Evolutionary conservation across 106 monocot genomes (phyloP).

Genomic region (Phalaenopsis equestris): DNA sequence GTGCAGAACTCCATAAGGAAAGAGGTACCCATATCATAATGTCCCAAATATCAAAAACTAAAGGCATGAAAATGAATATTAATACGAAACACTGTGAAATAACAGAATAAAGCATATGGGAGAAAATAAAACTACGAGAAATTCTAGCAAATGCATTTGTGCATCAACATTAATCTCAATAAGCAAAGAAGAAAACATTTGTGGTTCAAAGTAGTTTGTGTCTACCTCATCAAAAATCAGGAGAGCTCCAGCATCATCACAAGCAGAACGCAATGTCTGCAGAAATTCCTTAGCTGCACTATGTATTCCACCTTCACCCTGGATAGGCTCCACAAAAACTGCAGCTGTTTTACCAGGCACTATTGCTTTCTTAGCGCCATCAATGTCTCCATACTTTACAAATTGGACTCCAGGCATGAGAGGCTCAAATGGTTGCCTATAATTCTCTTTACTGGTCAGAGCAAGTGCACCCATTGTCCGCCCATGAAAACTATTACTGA

Average conservation of each 20-base stretch:
- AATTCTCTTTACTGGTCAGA: constrained; percentile 82
- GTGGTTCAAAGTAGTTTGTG: not conserved
- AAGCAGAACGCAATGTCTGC: constrained; percentile 42
- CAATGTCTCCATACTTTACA: constrained; percentile 75
- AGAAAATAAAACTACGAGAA: not conserved
- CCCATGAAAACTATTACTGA: constrained; percentile 84
- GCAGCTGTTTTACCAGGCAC: constrained; percentile 67
- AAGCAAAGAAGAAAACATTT: not conserved
- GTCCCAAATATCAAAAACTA: not conserved
- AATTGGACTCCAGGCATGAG: constrained; percentile 89
- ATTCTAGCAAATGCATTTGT: not conserved
- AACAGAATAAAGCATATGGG: not conserved
- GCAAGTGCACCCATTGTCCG: constrained; percentile 89
- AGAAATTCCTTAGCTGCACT: constrained; percentile 78
- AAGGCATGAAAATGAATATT: not conserved
- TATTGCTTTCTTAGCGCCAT: constrained; percentile 37
- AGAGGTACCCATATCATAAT: not conserved
- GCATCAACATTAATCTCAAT: not conserved
- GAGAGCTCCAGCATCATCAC: constrained; percentile 71
- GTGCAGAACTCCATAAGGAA: not conserved
- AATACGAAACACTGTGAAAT: not conserved
- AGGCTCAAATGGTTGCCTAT: constrained; percentile 80
- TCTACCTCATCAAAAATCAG: constrained; percentile 91
- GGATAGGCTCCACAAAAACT: constrained; percentile 95
- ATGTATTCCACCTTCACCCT: constrained; percentile 95